Base-by-base conservation (phyloP, 2,329 filamentous ascomycete genomes). In the Boeremia lycopersici region DNA sequence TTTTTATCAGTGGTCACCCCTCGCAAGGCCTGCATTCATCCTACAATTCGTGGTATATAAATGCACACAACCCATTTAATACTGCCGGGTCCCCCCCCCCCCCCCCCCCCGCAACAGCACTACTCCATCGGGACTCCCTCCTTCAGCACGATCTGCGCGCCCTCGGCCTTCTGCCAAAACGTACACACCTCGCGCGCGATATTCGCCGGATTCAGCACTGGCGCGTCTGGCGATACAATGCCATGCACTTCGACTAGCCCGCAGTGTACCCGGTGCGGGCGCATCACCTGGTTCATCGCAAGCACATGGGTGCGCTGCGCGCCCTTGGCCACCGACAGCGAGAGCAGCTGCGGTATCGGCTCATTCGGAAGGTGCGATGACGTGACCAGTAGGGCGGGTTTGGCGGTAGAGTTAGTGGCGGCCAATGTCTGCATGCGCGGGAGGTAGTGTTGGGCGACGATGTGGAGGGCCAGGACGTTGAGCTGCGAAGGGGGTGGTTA, bases 231-330 rank as follows among this genome's bases (percentile, higher is more conserved):
- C 2, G 63, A 63, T 0, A 83, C 79, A 0, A 67, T 60, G 0
- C 81, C 82, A 3, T 76, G 77, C 0, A 83, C 76, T 42, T 67
- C 75, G 2, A 84, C 65, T 15, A 84, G 62, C 0, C 77, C 81
- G 15, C 81, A 65, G 53, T 83, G 80, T 2, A 84, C 76, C 3
- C 70, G 71, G 2, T 76, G 76, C 45, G 74, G 64, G 10, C 61
- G 59, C 49, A 77, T 82, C 8, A 75, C 75, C 49, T 72, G 69
- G 19, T 72, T 62, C 59, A 84, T 67, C 13, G 73, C 79, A 52
- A 79, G 68, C 9, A 82, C 74, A 61, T 84, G 65, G 36, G 80
- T 83, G 15, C 78, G 69, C 71, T 85, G 82, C 0, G 81, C 76
- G 1, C 81, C 78, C 62, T 84, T 84, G 39, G 75, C 75, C 48